Evolutionary conservation across 768 basidiomycete species (phyloP).

Genomic region (Amanita exitialis): DNA sequence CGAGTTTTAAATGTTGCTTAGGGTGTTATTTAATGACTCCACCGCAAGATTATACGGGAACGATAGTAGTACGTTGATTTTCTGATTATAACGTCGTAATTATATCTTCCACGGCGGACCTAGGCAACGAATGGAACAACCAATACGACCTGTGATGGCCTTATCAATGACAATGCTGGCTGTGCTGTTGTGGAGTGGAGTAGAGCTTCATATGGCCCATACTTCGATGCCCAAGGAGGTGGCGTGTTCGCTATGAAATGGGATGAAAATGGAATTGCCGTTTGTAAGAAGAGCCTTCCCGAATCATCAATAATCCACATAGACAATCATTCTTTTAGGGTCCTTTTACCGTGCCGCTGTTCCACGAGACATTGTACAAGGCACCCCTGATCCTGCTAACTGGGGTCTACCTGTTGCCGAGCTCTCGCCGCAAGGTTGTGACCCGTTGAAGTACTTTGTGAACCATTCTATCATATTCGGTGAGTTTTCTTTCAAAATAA

Average conservation of each 20-base stretch:
- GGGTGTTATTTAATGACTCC: conserved; percentile 5
- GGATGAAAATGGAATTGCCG: conserved; percentile 67
- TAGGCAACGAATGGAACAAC: conserved; percentile 39
- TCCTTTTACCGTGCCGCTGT: conserved; percentile 76
- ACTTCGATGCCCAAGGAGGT: conserved; percentile 70
- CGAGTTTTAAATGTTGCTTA: background rate
- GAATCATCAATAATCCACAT: background rate
- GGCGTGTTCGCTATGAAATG: conserved; percentile 88
- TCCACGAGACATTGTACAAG: conserved; percentile 52
- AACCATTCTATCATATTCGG: conserved; percentile 74
- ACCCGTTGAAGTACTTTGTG: conserved; percentile 46
- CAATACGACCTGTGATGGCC: conserved; percentile 46
- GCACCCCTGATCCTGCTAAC: conserved; percentile 50
- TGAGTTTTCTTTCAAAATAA: conserved; percentile 26
- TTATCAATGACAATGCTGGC: conserved; percentile 50
- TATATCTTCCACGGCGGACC: background rate
- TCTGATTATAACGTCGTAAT: background rate
- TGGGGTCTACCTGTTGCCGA: conserved; percentile 65
- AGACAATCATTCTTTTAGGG: conserved; percentile 32
- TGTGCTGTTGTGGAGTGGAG: conserved; percentile 78
- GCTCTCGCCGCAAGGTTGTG: conserved; percentile 42
- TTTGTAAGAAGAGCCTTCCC: conserved; percentile 45
- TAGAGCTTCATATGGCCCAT: conserved; percentile 72
- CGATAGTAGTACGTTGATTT: background rate
- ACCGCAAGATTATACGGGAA: background rate